Evolutionary conservation across 2,329 filamentous ascomycete species (phyloP).

Genomic region (Chaetothyriales sp.): DNA sequence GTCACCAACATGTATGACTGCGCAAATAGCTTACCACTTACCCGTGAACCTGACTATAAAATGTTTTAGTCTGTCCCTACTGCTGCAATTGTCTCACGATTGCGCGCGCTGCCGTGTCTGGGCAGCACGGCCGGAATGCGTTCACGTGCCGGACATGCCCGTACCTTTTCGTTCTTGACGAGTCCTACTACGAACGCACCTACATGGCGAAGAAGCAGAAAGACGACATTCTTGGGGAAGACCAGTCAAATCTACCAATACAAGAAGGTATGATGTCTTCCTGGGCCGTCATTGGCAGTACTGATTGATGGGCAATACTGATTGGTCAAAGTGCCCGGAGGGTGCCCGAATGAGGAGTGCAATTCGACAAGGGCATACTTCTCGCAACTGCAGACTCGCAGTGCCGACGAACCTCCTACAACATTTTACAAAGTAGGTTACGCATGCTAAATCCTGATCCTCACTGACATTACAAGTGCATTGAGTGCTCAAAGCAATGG

Average conservation of each 20-base stretch:
- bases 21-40: background rate
- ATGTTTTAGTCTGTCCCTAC: constrained; percentile 32
- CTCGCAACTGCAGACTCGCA: constrained; percentile 94
- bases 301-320: background rate
- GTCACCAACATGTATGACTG: constrained; percentile 2
- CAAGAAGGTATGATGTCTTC: constrained; percentile 12
- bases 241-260: constrained; percentile 16
- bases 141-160: constrained; percentile 94
- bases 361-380: constrained; percentile 76
- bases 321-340: constrained; percentile 14
- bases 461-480: constrained; percentile 26
- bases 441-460: constrained; percentile 3
- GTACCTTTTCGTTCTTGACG: constrained; percentile 72
- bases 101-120: constrained; percentile 27
- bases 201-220: constrained; percentile 70
- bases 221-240: constrained; percentile 68
- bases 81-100: constrained; percentile 38
- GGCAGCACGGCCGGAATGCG: constrained; percentile 47
- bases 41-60: background rate
- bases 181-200: constrained; percentile 69
- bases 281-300: background rate
- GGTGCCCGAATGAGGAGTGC: constrained; percentile 67
- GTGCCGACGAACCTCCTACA: constrained; percentile 97
- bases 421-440: constrained; percentile 69
- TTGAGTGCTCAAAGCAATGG: constrained; percentile 33